Percentiles rank a stretch among this genome's conserved stretches.
These are phyloP conservation scores for Vanderwaltozyma verrucispora DNA, from an alignment of 805 yeast genomes.

Conservation along the genomic window DNA sequence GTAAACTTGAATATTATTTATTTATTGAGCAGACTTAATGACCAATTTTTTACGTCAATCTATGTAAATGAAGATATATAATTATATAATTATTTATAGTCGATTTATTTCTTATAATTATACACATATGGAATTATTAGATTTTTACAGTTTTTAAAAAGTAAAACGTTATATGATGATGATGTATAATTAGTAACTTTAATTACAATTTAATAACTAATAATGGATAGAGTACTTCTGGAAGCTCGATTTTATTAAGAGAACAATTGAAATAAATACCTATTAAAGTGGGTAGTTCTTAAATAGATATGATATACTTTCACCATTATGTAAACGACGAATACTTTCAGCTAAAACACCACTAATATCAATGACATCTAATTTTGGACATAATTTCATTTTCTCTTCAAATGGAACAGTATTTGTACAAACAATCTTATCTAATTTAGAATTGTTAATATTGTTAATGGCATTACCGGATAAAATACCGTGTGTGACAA, in stretches of 20 bases:
- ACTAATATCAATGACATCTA: slow-evolving; percentile 76
- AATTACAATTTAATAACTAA: not conserved
- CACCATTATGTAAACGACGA: slow-evolving; percentile 93
- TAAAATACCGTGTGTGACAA: slow-evolving; percentile 92
- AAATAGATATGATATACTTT: slow-evolving; percentile 68
- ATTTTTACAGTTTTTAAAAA: too few species aligned
- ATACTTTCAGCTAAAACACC: slow-evolving; percentile 89
- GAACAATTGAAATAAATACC: not conserved
- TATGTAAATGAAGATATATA: too few species aligned
- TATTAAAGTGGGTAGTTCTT: slow-evolving; percentile 26
- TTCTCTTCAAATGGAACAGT: slow-evolving; percentile 76
- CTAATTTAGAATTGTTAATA: slow-evolving; percentile 55
- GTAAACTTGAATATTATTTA: slow-evolving; percentile 9
- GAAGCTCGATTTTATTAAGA: too few species aligned
- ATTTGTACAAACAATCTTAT: slow-evolving; percentile 80
- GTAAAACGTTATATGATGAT: too few species aligned
- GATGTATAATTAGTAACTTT: not conserved
- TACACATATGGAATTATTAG: too few species aligned
- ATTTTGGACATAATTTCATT: slow-evolving; percentile 39
- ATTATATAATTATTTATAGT: too few species aligned
- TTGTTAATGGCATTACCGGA: slow-evolving; percentile 74
- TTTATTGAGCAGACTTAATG: not conserved
- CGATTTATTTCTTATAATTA: too few species aligned
- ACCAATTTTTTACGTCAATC: too few species aligned
- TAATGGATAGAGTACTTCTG: not conserved